Evolutionary conservation across 805 yeast genomes (phyloP).

Genomic region (Wickerhamomyces chaumierensis): DNA sequence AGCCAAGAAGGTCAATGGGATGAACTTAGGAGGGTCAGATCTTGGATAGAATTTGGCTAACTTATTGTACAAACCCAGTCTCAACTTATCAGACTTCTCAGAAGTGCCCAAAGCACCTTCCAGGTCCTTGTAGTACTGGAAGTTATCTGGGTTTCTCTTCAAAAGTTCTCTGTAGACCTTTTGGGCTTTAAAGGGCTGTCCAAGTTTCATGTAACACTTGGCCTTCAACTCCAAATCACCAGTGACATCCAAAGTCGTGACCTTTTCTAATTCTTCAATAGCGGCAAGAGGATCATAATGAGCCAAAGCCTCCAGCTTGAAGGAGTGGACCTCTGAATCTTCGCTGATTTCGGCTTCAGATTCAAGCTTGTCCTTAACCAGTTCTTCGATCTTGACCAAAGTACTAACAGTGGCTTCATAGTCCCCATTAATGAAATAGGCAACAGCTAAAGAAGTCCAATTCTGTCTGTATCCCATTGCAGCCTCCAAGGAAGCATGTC

Average conservation of each 20-base stretch:
- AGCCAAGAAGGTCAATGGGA: slow-evolving; percentile 56
- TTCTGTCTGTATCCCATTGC: slow-evolving; percentile 79
- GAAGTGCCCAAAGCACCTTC: slow-evolving; percentile 53
- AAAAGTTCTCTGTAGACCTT: slow-evolving; percentile 55
- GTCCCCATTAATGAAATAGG: slow-evolving; percentile 68
- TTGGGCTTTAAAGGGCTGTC: slow-evolving; percentile 52
- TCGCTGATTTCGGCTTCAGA: slow-evolving; percentile 62
- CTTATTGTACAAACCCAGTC: slow-evolving; percentile 52
- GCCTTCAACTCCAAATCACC: slow-evolving; percentile 61
- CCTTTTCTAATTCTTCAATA: slow-evolving; percentile 48
- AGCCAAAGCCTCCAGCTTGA: slow-evolving; percentile 62
- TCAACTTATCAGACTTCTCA: slow-evolving; percentile 31
- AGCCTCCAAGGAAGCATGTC: slow-evolving; percentile 58
- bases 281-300: slow-evolving; percentile 29
- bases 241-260: slow-evolving; percentile 44
- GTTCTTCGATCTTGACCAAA: slow-evolving; percentile 61
- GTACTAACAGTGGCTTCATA: slow-evolving; percentile 60
- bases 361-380: slow-evolving; percentile 50
- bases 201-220: slow-evolving; percentile 45
- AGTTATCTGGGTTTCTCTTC: slow-evolving; percentile 78
- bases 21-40: slow-evolving; percentile 67
- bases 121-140: slow-evolving; percentile 49
- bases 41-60: slow-evolving; percentile 65
- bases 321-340: slow-evolving; percentile 69
- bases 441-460: slow-evolving; percentile 83